Conservation (phyloP, 306 rosid species). For the Aeschynomene evenia region DNA sequence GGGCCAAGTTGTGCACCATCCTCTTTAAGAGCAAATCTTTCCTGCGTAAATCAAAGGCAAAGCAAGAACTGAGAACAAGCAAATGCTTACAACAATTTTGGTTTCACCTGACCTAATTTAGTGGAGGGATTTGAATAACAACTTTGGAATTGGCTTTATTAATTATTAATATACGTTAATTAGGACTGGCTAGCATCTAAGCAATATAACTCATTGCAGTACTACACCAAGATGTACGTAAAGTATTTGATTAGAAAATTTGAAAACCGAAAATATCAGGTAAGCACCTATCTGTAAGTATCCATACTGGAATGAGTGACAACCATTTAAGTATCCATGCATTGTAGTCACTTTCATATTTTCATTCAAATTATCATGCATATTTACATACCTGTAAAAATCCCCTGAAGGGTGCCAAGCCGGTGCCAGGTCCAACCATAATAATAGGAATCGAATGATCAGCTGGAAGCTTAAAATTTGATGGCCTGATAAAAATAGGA, state of each 20-base stretch:
- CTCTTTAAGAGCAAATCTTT: conserved; percentile 75
- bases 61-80: conserved; percentile 17
- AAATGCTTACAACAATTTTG: conserved; percentile 1
- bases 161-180: neutral
- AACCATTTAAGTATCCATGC: neutral
- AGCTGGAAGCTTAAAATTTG: conserved; percentile 84
- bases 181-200: neutral
- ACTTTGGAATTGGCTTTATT: neutral
- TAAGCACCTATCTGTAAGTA: neutral
- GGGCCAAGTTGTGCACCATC: conserved; percentile 75
- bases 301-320: neutral
- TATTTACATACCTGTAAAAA: conserved; percentile 76
- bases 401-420: conserved; percentile 98
- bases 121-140: conserved; percentile 10
- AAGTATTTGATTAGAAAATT: no score
- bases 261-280: neutral
- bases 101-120: neutral
- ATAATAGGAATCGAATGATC: conserved; percentile 71
- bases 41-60: conserved; percentile 54
- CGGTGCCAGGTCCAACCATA: conserved; percentile 99
- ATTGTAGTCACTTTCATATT: neutral
- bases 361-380: conserved; percentile 3
- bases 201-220: neutral
- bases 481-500: conserved; percentile 82
- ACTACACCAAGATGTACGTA: neutral